Base-by-base conservation (phyloP, 306 rosid species). In the Acmispon strigosus region DNA sequence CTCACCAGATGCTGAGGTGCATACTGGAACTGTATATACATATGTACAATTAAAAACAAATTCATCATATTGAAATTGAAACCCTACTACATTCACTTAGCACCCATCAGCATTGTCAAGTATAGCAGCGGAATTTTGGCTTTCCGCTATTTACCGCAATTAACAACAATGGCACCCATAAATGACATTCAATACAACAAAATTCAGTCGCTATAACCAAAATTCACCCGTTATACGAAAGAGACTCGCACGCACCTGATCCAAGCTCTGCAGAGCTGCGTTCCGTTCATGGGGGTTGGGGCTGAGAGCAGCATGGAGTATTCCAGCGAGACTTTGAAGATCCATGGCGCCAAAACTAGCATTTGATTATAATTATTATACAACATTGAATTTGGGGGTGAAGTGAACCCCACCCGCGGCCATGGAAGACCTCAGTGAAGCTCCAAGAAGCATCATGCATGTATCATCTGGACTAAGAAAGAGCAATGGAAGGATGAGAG, bases 231-330 rank as follows among this genome's bases (percentile, higher is more conserved):
- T 39, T 41, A 48, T 11, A 27, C 41, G 20, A 83, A 75, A 78
- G 41, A 67, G 9, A 8, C 14, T 47, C 18, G 37, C 37, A 95
- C 18, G 37, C 37, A 95, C 99, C 97, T 95, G 99, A 81, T 85
- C 78, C 70, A 95, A 86, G 86, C 83, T 89, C 45, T 87, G 91
- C 82, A 91, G 97, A 52, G 91, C 99, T 3, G 96, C 96, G 68
- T 88, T 91, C 10, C 99, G 92, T 77, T 95, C 97, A 68, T 91
- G 89, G 6, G 90, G 96, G 82, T 81, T 91, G 41, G 89, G 88
- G 54, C 97, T 91, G n/a, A 95, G 97, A 84, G 96, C 97, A 62
- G 97, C 97, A 72, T 87, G 97, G 34, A 95, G 96, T 51, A 91
- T 55, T 42, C 85, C 79, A 43, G 87, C 96, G 1, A 95, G 88